Base-by-base conservation (phyloP, 2,329 filamentous ascomycete genomes). In the Penicillium sp. region DNA sequence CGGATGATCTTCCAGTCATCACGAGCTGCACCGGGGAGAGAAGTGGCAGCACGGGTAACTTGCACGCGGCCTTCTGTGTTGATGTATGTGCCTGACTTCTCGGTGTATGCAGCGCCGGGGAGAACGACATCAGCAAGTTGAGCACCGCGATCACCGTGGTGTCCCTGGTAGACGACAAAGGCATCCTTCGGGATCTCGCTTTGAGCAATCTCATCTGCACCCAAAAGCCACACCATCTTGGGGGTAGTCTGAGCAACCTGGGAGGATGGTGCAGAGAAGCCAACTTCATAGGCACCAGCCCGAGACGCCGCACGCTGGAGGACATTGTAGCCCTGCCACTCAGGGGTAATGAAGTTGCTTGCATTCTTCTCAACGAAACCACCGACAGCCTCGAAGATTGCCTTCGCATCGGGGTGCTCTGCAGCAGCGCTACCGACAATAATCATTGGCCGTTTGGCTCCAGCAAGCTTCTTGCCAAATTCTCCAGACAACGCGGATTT, bases 1-100 rank as follows among this genome's bases (percentile, higher is more conserved):
- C 94, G 91, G 68, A 99, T 87, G 71, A 99, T 97, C 86, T 97
- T 99, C 94, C 94, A 99, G 80, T 99, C 94, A 63, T 94, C 93
- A 72, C 94, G 87, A 56, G 93, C 87, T 53, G 92, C 94, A 59
- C 94, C 94, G 25, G 92, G 91, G 64, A 96, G 83, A 46, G 89
- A 90, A 38, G 92, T 95, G 31, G 94, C 94, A 48, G 91, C 89
- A 65, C 94, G 90, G 54, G 90, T 94, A 82, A 96, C 89, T 80
- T 99, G 94, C 23, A 94, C 91, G 69, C 94, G 90, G 56, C 94
- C 94, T 78, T 99, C 94, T 0, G 94, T 97, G 85, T 97, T 99
- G 79, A 99, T 86, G 72, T 96, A 99, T 45, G 94, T 99, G 59
- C 87, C 93, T 25, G 89, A 86, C 83, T 97, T 99, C 81, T 99